Percentiles rank a stretch among this genome's conserved stretches.
phyloP scores from a whole-genome alignment of 2,329 filamentous ascomycete species.

The Fusarium lateritium region DNA sequence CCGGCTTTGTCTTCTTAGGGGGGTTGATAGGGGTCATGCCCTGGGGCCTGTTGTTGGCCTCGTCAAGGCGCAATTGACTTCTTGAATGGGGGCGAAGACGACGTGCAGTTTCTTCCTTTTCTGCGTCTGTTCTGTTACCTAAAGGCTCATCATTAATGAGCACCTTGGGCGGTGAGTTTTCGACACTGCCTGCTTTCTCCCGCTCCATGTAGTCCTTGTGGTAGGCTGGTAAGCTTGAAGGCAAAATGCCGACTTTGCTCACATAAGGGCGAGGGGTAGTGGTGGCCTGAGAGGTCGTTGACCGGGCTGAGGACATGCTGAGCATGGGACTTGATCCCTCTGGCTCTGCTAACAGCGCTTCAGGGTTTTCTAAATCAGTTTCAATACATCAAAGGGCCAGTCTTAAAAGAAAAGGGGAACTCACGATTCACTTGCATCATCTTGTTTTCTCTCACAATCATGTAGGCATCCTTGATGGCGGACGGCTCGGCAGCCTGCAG shows the following conservation, averaged over 20 bases:
- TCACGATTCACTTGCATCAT: slow-evolving; percentile 95
- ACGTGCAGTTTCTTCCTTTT: slow-evolving; percentile 85
- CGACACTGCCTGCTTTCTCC: slow-evolving; percentile 67
- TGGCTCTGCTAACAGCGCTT: slow-evolving; percentile 53
- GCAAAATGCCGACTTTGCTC: slow-evolving; percentile 92
- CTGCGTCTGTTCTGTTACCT: slow-evolving; percentile 73
- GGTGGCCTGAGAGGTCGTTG: slow-evolving; percentile 65
- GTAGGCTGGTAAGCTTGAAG: slow-evolving; percentile 90
- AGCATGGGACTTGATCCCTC: slow-evolving; percentile 65
- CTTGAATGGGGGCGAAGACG: slow-evolving; percentile 89
- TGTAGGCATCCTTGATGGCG: slow-evolving; percentile 98
- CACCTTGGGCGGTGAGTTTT: slow-evolving; percentile 59
- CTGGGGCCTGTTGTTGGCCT: slow-evolving; percentile 70
- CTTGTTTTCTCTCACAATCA: slow-evolving; percentile 98
- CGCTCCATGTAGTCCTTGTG: slow-evolving; percentile 92
- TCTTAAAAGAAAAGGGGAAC: slow-evolving; percentile 55
- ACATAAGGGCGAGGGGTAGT: slow-evolving; percentile 71
- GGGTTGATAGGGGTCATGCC: slow-evolving; percentile 75
- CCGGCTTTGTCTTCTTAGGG: slow-evolving; percentile 81
- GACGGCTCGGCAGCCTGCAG: slow-evolving; percentile 93
- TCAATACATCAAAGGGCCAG: slow-evolving; percentile 46
- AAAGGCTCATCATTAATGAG: slow-evolving; percentile 64
- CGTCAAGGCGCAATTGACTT: slow-evolving; percentile 78
- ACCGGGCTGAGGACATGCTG: slow-evolving; percentile 69
- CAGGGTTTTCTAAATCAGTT: slow-evolving; percentile 53